Conservation (phyloP, 768 basidiomycete species). For the Tulasnella sp. region DNA sequence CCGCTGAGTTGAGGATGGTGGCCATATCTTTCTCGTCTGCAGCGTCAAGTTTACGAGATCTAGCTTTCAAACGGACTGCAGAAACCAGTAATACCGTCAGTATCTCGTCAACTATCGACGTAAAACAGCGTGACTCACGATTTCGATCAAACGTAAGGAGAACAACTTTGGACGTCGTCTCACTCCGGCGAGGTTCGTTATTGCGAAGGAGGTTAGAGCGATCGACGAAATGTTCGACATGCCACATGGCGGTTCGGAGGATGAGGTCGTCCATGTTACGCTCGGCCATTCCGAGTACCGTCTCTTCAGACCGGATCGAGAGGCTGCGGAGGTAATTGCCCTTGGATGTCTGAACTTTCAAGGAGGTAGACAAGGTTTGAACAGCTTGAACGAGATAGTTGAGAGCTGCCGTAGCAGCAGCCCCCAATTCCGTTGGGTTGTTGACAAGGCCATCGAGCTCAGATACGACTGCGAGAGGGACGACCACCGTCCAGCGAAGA, state of each 20-base stretch:
- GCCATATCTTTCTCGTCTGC: constrained; percentile 81
- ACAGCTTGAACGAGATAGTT: constrained; percentile 63
- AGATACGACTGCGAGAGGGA: constrained; percentile 92
- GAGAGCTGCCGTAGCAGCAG: constrained; percentile 61
- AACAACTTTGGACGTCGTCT: constrained; percentile 64
- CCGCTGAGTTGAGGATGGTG: constrained; percentile 35
- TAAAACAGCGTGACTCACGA: constrained; percentile 34
- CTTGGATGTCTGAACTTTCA: constrained; percentile 91
- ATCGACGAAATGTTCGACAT: constrained; percentile 84
- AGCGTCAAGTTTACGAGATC: constrained; percentile 71
- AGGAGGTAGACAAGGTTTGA: constrained; percentile 55
- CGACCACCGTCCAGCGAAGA: constrained; percentile 70
- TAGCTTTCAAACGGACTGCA: constrained; percentile 79
- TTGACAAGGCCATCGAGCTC: constrained; percentile 84
- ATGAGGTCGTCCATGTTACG: constrained; percentile 93
- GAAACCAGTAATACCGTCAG: constrained; percentile 6
- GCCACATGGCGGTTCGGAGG: constrained; percentile 84
- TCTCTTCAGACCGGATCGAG: constrained; percentile 68
- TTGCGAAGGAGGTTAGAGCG: constrained; percentile 53
- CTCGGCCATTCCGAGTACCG: constrained; percentile 45
- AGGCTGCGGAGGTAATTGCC: constrained; percentile 87
- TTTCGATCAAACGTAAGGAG: constrained; percentile 88
- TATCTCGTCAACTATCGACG: constrained; percentile 10
- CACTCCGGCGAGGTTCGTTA: constrained; percentile 21
- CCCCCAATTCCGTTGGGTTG: constrained; percentile 53